Evolutionary conservation across 768 basidiomycete genomes (phyloP).

Genomic region (Clavulina sp.): DNA sequence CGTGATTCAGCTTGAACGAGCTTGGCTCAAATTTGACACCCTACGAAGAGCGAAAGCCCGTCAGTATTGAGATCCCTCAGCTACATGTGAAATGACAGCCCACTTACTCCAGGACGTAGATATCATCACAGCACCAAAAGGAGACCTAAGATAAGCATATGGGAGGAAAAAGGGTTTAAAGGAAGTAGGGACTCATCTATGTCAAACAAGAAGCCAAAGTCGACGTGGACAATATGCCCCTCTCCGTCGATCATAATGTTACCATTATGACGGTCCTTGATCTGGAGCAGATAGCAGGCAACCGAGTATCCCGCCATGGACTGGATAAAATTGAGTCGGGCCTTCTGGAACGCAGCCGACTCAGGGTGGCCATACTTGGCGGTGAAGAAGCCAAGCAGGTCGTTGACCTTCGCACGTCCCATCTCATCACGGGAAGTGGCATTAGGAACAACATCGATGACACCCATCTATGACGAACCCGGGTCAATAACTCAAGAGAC

Average conservation of each 20-base stretch:
- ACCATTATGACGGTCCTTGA: slow-evolving; percentile 97
- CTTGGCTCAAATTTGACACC: slow-evolving; percentile 97
- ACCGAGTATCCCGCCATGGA: slow-evolving; percentile 99
- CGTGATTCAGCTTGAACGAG: slow-evolving; percentile 96
- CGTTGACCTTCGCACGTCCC: slow-evolving; percentile 96
- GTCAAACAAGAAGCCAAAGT: slow-evolving; percentile 93
- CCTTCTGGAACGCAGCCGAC: slow-evolving; percentile 76
- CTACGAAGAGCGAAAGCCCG: slow-evolving; percentile 22
- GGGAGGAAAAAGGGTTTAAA: background rate
- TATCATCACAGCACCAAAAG: slow-evolving; percentile 10
- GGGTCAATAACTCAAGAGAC: background rate
- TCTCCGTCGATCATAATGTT: slow-evolving; percentile 99
- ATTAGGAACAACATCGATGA: slow-evolving; percentile 96
- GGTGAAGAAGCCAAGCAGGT: slow-evolving; percentile 84
- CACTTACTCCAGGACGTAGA: slow-evolving; percentile 54
- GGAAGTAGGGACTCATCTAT: slow-evolving; percentile 86
- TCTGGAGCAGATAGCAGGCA: slow-evolving; percentile 93
- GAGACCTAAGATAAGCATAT: slow-evolving; percentile 6
- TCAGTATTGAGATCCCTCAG: background rate
- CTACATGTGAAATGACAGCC: background rate
- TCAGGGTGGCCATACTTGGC: slow-evolving; percentile 86
- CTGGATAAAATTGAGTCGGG: slow-evolving; percentile 90
- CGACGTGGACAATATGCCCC: slow-evolving; percentile 95
- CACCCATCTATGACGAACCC: slow-evolving; percentile 55
- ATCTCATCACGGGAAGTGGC: slow-evolving; percentile 97